These are phyloP conservation scores for Sphaerulina musiva DNA, from an alignment of 2,329 filamentous ascomycete genomes.

Conservation along the genomic window DNA sequence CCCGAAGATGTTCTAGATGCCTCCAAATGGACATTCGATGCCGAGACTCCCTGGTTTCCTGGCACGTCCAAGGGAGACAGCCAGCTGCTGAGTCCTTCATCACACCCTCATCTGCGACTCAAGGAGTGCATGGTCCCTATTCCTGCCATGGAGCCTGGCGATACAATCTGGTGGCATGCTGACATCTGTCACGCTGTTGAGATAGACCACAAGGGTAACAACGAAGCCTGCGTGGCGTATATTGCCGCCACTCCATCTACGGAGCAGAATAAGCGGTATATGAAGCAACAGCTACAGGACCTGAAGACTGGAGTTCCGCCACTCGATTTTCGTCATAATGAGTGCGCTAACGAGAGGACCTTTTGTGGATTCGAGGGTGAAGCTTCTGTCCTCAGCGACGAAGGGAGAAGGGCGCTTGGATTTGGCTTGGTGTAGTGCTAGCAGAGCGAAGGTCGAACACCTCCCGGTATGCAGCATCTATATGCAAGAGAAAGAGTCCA, in stretches of 20 bases:
- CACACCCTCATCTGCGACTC: slow-evolving; percentile 9
- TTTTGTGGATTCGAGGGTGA: slow-evolving; percentile 8
- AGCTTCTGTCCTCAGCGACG: slow-evolving; percentile 5
- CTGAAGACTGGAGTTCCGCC: slow-evolving; percentile 5
- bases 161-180: slow-evolving; percentile 13
- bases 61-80: slow-evolving; percentile 9
- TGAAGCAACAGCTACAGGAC: slow-evolving; percentile 10
- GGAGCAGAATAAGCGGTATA: slow-evolving; percentile 15
- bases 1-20: slow-evolving; percentile 5
- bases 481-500: too few species aligned
- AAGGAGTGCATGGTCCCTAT: slow-evolving; percentile 15
- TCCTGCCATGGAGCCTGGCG: slow-evolving; percentile 10
- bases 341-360: background rate
- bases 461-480: too few species aligned
- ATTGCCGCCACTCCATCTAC: slow-evolving; percentile 12
- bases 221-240: slow-evolving; percentile 12
- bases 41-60: slow-evolving; percentile 13
- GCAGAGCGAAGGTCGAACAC: too few species aligned
- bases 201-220: slow-evolving; percentile 8
- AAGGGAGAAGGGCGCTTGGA: slow-evolving; percentile 5
- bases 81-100: slow-evolving; percentile 10
- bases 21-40: slow-evolving; percentile 10
- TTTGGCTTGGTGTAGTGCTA: slow-evolving; percentile 1
- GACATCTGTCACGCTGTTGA: slow-evolving; percentile 13
- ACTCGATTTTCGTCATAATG: slow-evolving; percentile 3